phyloP scores from a whole-genome alignment of 129 eudicot genomes.

The Flaveria ramosissima region DNA sequence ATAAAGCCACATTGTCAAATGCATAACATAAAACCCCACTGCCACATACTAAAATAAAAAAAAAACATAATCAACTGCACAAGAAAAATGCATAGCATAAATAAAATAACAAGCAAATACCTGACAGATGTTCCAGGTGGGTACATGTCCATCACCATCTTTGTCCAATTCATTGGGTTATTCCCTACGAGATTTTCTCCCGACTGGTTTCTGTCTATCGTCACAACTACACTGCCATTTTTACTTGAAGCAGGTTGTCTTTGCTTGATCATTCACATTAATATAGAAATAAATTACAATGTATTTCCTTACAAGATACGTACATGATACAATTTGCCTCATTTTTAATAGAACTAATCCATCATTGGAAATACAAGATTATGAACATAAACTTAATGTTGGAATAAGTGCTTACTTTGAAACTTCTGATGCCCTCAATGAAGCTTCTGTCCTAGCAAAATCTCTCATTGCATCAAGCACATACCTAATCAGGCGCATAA shows the following conservation, averaged over 20 bases:
- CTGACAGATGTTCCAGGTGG: constrained; percentile 79
- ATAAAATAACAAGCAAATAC: constrained; percentile 31
- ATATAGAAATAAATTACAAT: constrained; percentile 32
- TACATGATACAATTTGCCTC: not conserved
- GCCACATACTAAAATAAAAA: not conserved
- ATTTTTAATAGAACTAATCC: not conserved
- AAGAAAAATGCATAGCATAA: constrained; percentile 11
- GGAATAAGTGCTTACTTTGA: constrained; percentile 66
- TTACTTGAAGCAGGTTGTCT: constrained; percentile 97
- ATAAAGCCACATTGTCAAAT: not conserved
- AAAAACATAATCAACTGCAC: constrained; percentile 16
- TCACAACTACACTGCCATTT: constrained; percentile 63
- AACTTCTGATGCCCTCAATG: constrained; percentile 43
- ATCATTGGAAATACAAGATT: not conserved
- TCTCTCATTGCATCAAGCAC: constrained; percentile 90
- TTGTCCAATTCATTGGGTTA: constrained; percentile 77
- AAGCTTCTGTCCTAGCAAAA: constrained; percentile 54
- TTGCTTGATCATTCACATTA: constrained; percentile 84
- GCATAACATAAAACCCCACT: not conserved
- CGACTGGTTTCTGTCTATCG: constrained; percentile 48
- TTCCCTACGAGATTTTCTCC: constrained; percentile 53
- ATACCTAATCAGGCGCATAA: constrained; percentile 44
- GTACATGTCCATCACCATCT: constrained; percentile 82
- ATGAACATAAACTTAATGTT: not conserved
- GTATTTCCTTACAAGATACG: constrained; percentile 11